These are phyloP conservation scores for Trypanosoma theileri DNA, from an alignment of 208 protist genomes.

Conservation along the genomic window DNA sequence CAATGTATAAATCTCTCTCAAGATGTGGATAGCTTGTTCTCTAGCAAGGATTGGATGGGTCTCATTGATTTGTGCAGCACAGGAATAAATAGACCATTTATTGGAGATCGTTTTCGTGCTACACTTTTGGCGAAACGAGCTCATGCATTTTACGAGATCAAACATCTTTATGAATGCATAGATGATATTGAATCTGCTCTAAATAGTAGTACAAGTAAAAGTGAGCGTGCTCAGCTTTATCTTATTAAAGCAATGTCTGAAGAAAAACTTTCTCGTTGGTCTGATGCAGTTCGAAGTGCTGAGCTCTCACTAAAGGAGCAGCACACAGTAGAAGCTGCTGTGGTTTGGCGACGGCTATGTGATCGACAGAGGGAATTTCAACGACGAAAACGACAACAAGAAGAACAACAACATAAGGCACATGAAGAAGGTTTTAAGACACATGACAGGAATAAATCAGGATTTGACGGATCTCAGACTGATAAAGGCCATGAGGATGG, in stretches of 20 bases:
- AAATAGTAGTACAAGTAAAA: constrained; percentile 25
- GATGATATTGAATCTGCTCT: constrained; percentile 54
- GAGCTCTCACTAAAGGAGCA: constrained; percentile 37
- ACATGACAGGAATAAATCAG: not conserved
- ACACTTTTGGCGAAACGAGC: constrained; percentile 36
- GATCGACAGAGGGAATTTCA: constrained; percentile 26
- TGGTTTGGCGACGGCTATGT: constrained; percentile 24
- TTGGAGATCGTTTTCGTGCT: constrained; percentile 30
- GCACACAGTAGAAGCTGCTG: constrained; percentile 11
- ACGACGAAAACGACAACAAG: constrained; percentile 19
- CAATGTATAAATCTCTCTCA: constrained; percentile 26
- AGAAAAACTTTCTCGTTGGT: constrained; percentile 53
- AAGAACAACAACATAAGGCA: not conserved
- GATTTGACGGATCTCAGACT: not conserved
- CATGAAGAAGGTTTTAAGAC: not conserved
- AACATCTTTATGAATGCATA: constrained; percentile 49
- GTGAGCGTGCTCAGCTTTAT: constrained; percentile 34
- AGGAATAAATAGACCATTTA: constrained; percentile 13
- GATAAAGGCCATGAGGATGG: constrained; percentile 1
- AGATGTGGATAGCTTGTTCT: constrained; percentile 21
- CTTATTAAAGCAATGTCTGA: constrained; percentile 49
- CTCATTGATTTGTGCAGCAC: constrained; percentile 23
- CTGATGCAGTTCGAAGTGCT: constrained; percentile 48
- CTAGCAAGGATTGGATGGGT: constrained; percentile 26
- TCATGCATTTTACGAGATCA: constrained; percentile 31